Base-by-base conservation (phyloP, 1,284 basidiomycete species). In the Meira miltonrushii region DNA sequence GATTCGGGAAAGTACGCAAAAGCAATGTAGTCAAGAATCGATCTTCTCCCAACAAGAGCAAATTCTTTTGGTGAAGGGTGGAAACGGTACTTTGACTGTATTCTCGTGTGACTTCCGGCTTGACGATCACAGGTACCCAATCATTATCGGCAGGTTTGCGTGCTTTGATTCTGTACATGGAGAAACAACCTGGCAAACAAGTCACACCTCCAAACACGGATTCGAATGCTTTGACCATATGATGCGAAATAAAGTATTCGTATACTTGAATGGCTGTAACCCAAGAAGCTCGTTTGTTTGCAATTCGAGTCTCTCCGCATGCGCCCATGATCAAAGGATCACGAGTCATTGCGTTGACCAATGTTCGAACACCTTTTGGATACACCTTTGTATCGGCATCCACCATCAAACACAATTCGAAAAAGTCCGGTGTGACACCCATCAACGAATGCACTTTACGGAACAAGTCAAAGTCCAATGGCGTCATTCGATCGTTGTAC, bases 151-250 rank as follows among this genome's bases (percentile, higher is more conserved):
- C 64, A 33, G 62, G 50, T 84, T 84, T 92, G 62, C 93, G 85
- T 4, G 93, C 92, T 81, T 99, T 99, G 79, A 99, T 84, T 54
- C 95, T 85, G 82, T 98, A 98, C 92, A 99, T 97, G 49, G 92
- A 96, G 83, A 99, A 99, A 81, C 95, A 98, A 21, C 95, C 95
- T 0, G 95, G 95, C 46, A 98, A 82, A 83, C 95, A 99, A 13
- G 95, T 93, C 58, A 99, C 95, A 86, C 95, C 95, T 78, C 95
- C 95, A 78, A 98, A 98, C 15, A 97, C 92, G 23, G 93, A 92
- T 79, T 99, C 95, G 81, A 98, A 99, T 1, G 92, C 92, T 79
- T 99, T 98, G 66, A 92, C 89, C 61, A 93, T 85, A 80, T 98
- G 94, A 79, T 98, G 95, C 39, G 93, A 96, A 78, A 99, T 97